These are phyloP conservation scores for Karstenula rhodostoma DNA, from an alignment of 2,329 filamentous ascomycete genomes.

Conservation along the genomic window DNA sequence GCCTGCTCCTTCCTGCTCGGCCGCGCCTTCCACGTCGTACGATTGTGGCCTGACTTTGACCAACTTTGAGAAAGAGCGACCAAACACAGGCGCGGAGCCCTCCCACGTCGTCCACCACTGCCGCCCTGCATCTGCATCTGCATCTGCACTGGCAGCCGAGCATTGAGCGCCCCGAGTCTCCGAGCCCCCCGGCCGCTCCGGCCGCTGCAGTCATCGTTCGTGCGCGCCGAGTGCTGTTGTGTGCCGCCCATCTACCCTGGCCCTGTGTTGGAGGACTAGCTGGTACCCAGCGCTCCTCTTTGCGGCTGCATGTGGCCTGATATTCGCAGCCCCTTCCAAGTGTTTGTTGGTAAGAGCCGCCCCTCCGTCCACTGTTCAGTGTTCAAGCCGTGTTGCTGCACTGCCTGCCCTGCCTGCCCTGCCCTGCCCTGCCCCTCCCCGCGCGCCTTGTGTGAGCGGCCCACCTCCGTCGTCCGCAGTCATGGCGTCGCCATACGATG, in stretches of 20 bases:
- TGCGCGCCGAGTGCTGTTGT: constrained; percentile 54
- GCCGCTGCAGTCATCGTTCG: background rate
- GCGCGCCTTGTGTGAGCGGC: background rate
- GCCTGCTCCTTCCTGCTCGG: background rate
- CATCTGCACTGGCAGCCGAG: background rate
- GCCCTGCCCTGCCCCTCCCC: background rate
- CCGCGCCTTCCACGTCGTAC: background rate
- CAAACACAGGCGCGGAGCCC: background rate
- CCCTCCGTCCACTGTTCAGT: background rate
- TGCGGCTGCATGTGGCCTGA: background rate
- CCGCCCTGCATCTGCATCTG: background rate
- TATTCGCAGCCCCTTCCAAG: background rate
- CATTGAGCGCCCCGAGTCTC: background rate
- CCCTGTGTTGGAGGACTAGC: background rate
- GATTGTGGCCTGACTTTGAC: background rate
- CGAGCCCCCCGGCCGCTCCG: no score
- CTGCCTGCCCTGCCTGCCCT: background rate
- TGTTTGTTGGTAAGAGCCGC: background rate
- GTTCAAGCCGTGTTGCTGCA: background rate
- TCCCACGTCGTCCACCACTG: background rate
- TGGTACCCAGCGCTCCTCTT: background rate
- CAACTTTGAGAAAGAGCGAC: background rate
- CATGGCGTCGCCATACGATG: constrained; percentile 8
- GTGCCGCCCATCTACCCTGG: constrained; percentile 18
- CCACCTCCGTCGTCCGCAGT: background rate